Evolutionary conservation across 805 yeast species (phyloP).

Genomic region (Candida boleticola): DNA sequence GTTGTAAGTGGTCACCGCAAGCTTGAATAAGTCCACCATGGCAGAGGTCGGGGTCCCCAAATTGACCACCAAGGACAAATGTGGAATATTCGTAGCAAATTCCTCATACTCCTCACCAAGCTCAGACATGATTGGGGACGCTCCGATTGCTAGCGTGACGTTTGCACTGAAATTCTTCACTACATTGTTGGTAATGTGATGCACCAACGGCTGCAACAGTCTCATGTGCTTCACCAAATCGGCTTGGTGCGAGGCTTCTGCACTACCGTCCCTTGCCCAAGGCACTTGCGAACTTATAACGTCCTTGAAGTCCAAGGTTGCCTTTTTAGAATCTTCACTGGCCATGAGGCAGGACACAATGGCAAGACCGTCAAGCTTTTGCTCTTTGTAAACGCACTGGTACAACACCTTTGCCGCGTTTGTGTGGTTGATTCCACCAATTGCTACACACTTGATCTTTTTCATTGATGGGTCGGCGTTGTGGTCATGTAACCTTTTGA

Average conservation of each 20-base stretch:
- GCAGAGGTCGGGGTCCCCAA: constrained; percentile 66
- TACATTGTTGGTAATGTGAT: constrained; percentile 87
- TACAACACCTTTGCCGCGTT: constrained; percentile 61
- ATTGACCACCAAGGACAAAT: constrained; percentile 61
- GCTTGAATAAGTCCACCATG: constrained; percentile 39
- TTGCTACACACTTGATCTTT: constrained; percentile 63
- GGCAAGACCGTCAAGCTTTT: constrained; percentile 74
- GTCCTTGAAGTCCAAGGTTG: constrained; percentile 41
- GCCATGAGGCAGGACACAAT: constrained; percentile 87
- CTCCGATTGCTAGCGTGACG: constrained; percentile 78
- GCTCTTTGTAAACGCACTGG: constrained; percentile 42
- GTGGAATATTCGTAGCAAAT: constrained; percentile 50
- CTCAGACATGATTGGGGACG: constrained; percentile 88
- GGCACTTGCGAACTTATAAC: constrained; percentile 24
- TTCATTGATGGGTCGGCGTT: constrained; percentile 23
- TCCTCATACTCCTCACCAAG: constrained; percentile 64
- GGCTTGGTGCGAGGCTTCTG: not conserved
- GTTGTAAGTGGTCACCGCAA: constrained; percentile 62
- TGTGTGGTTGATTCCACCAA: constrained; percentile 71
- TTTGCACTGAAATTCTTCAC: constrained; percentile 88
- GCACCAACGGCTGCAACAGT: constrained; percentile 59
- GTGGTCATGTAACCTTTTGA: constrained; percentile 40
- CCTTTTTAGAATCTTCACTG: constrained; percentile 46
- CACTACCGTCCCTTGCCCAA: not conserved
- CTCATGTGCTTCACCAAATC: constrained; percentile 13